phyloP scores from a whole-genome alignment of 192 early-diverging fungal species.

The Helicostylum pulchrum region DNA sequence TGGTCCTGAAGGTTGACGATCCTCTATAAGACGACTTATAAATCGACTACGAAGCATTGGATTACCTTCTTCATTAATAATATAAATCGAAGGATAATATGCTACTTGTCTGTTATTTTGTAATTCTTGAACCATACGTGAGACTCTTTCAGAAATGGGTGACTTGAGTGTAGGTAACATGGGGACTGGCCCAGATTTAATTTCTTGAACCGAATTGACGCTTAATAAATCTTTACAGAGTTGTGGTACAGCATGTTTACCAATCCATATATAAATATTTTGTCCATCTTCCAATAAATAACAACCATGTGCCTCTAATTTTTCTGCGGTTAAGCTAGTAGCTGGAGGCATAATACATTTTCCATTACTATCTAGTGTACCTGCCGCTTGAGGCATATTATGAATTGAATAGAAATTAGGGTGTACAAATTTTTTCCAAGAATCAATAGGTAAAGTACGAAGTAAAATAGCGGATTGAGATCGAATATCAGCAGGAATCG shows the following conservation, averaged over 20 bases:
- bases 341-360: constrained; percentile 64
- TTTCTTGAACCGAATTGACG: constrained; percentile 54
- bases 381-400: constrained; percentile 52
- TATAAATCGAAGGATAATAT: constrained; percentile 60
- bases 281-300: constrained; percentile 73
- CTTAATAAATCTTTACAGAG: constrained; percentile 63
- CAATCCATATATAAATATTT: constrained; percentile 79
- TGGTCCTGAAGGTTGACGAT: constrained; percentile 41
- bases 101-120: constrained; percentile 53
- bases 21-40: constrained; percentile 71
- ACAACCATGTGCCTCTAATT: constrained; percentile 68
- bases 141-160: constrained; percentile 56
- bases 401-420: constrained; percentile 75
- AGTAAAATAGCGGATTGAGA: constrained; percentile 60
- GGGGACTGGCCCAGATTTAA: constrained; percentile 64
- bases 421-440: constrained; percentile 51
- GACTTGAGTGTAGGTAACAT: constrained; percentile 46
- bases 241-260: constrained; percentile 56
- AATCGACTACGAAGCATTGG: constrained; percentile 66
- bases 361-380: constrained; percentile 50
- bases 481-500: constrained; percentile 61
- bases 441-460: constrained; percentile 64
- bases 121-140: constrained; percentile 59
- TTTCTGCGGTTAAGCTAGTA: constrained; percentile 73
- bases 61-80: constrained; percentile 81